These are phyloP conservation scores for Cupressus sempervirens DNA, from an alignment of 75 land plant species.

Conservation along the genomic window DNA sequence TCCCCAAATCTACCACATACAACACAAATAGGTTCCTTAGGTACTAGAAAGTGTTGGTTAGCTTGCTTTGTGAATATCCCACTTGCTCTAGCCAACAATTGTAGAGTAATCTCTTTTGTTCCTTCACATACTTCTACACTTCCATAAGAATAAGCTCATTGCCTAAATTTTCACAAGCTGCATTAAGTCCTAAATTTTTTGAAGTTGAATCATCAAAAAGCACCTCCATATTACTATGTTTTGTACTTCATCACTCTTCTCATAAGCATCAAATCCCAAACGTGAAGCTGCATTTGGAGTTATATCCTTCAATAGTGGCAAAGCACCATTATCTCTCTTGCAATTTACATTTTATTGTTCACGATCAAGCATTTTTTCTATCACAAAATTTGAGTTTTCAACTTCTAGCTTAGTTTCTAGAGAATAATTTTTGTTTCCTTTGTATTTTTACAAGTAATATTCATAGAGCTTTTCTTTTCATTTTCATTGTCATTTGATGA, in stretches of 20 bases:
- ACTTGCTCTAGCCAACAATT: not conserved
- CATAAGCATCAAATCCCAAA: too few relatives aligned
- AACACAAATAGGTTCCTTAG: slow-evolving; percentile 62
- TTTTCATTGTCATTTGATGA: not conserved
- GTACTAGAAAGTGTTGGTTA: slow-evolving; percentile 53
- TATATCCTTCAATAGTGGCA: too few relatives aligned
- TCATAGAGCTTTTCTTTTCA: not conserved
- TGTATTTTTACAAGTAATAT: not conserved
- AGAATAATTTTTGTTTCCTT: not conserved
- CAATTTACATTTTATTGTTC: not conserved
- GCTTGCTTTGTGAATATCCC: slow-evolving; percentile 18
- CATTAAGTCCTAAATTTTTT: too few relatives aligned
- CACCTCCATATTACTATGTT: too few relatives aligned
- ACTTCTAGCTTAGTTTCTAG: not conserved
- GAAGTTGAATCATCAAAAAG: too few relatives aligned
- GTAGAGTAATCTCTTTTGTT: too few relatives aligned
- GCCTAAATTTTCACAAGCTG: too few relatives aligned
- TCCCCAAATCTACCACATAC: slow-evolving; percentile 72
- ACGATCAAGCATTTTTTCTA: not conserved
- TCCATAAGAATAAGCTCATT: too few relatives aligned
- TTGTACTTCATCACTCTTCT: too few relatives aligned
- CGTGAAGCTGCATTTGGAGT: too few relatives aligned
- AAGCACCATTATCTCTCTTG: too few relatives aligned
- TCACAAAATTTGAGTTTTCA: not conserved
- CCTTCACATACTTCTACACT: too few relatives aligned